Conservation (phyloP, 306 rosid species). For the Urtica urens region DNA sequence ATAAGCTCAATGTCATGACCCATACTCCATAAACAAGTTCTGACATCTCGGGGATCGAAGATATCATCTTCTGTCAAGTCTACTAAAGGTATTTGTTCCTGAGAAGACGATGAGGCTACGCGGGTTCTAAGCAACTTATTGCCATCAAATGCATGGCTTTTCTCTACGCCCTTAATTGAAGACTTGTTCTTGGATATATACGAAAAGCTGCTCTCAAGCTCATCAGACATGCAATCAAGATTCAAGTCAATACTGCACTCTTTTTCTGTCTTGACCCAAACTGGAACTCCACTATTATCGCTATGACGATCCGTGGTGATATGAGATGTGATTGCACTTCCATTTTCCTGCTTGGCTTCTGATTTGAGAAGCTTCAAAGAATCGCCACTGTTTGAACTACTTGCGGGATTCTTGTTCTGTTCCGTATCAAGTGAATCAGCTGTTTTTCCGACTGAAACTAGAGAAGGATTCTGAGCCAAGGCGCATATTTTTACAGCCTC, state of each 20-base stretch:
- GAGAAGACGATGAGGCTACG: constrained; percentile 19
- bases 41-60: neutral
- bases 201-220: constrained; percentile 24
- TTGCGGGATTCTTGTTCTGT: constrained; percentile 27
- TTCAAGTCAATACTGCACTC: constrained; percentile 43
- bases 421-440: constrained; percentile 24
- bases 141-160: constrained; percentile 21
- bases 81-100: constrained; percentile 16
- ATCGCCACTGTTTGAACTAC: constrained; percentile 36
- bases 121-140: constrained; percentile 41
- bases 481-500: constrained; percentile 38
- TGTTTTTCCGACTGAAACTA: constrained; percentile 24
- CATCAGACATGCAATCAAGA: constrained; percentile 32
- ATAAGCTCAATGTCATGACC: constrained; percentile 39
- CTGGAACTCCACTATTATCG: constrained; percentile 18
- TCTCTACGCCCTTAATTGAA: neutral
- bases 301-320: constrained; percentile 25
- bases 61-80: constrained; percentile 4
- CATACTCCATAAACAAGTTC: constrained; percentile 14
- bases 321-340: constrained; percentile 27
- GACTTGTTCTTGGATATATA: constrained; percentile 19
- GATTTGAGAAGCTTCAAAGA: constrained; percentile 55
- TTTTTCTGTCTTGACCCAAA: constrained; percentile 23
- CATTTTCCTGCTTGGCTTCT: constrained; percentile 33
- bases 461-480: constrained; percentile 19